These are phyloP conservation scores for Bruguiera hainesii DNA, from an alignment of 441 rosid genomes.

Conservation along the genomic window DNA sequence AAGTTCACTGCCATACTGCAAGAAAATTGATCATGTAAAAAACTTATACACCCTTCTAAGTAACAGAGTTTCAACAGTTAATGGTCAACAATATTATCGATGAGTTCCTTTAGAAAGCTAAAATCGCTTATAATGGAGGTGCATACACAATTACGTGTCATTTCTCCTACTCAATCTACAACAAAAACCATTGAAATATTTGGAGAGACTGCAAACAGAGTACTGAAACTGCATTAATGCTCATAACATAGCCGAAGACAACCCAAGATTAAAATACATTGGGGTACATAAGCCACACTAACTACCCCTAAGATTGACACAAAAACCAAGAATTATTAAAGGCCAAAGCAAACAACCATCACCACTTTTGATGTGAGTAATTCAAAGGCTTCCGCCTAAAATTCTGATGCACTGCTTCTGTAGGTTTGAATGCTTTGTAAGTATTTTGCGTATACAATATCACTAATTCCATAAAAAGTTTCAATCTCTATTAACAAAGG, in stretches of 20 bases:
- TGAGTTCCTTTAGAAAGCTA: not conserved
- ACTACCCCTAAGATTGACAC: not conserved
- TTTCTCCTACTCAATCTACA: constrained; percentile 4
- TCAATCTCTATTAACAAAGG: no score
- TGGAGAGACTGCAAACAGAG: not conserved
- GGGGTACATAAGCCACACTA: not conserved
- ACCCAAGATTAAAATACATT: not conserved
- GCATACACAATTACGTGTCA: constrained; percentile 9
- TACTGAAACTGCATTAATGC: not conserved
- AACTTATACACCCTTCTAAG: not conserved
- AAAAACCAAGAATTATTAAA: not conserved
- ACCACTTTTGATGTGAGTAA: no score
- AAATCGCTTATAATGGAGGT: not conserved
- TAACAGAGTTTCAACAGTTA: not conserved
- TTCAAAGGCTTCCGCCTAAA: no score
- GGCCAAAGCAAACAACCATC: no score
- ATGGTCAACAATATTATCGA: not conserved
- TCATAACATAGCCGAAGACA: not conserved
- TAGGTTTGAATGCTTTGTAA: no score
- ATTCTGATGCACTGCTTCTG: no score
- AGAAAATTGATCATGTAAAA: not conserved
- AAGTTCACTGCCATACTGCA: not conserved
- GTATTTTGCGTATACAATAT: no score
- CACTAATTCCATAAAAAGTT: no score
- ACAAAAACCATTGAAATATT: not conserved